Percentiles rank a stretch among this genome's conserved stretches.
These are phyloP conservation scores for Lachnellula suecica DNA, from an alignment of 2,329 filamentous ascomycete genomes.

Conservation along the genomic window DNA sequence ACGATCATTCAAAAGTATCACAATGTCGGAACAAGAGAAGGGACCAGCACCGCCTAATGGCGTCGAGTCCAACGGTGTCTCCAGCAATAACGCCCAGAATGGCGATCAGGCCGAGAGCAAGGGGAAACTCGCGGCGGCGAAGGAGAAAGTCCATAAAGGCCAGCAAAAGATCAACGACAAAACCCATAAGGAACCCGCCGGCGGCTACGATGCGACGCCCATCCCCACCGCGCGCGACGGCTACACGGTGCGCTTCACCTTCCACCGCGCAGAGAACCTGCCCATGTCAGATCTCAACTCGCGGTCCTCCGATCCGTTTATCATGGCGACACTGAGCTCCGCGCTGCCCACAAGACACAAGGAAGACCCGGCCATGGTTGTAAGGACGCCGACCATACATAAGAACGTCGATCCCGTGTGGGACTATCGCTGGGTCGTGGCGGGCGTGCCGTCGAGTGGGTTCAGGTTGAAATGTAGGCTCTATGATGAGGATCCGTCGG, in stretches of 20 bases:
- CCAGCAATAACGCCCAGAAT: background rate
- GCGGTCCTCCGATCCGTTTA: conserved; percentile 79
- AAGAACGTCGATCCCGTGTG: conserved; percentile 73
- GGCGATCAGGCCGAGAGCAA: conserved; percentile 18
- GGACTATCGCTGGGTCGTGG: conserved; percentile 85
- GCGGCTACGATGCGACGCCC: conserved; percentile 79
- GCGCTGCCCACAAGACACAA: conserved; percentile 75
- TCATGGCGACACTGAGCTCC: conserved; percentile 70
- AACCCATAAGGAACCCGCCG: conserved; percentile 41
- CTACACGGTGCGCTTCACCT: conserved; percentile 82
- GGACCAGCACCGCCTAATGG: background rate
- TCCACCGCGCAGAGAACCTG: conserved; percentile 78
- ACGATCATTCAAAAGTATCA: background rate
- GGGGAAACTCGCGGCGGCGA: conserved; percentile 19
- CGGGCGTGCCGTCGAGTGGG: conserved; percentile 77
- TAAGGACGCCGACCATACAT: conserved; percentile 75
- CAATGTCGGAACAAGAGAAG: conserved; percentile 19
- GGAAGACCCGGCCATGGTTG: conserved; percentile 73
- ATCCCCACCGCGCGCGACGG: conserved; percentile 73
- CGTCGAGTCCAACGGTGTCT: conserved; percentile 2
- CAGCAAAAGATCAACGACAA: conserved; percentile 32
- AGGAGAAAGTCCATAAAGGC: conserved; percentile 31
- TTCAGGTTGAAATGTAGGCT: conserved; percentile 83
- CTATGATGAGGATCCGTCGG: conserved; percentile 86
- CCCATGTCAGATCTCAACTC: conserved; percentile 78